A percentile compares a stretch with the other conserved stretches of the same genome.
These are phyloP conservation scores for Hordeum pubiflorum DNA, from an alignment of 202 grass and related monocot species.

Conservation along the genomic window DNA sequence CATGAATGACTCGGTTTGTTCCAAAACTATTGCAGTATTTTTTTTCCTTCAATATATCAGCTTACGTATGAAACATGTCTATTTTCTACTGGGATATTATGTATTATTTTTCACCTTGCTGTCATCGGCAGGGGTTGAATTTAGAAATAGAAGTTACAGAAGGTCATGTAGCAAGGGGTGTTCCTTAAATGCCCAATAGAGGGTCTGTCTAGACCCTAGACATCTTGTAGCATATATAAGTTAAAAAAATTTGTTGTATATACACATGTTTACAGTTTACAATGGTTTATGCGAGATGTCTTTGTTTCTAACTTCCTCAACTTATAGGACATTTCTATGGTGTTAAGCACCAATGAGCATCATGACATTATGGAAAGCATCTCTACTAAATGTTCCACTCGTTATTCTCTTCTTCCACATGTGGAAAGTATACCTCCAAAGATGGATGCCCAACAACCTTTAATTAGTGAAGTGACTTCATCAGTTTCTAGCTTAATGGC, in stretches of 20 bases:
- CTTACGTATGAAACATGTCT: neutral
- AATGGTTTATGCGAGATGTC: neutral
- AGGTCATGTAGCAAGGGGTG: neutral
- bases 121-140: neutral
- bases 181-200: conserved; percentile 8
- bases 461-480: conserved; percentile 26
- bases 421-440: conserved; percentile 42
- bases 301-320: conserved; percentile 26
- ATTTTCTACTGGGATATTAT: neutral
- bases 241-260: neutral
- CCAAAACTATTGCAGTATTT: conserved; percentile 19
- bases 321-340: conserved; percentile 79
- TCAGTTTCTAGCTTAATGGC: conserved; percentile 50
- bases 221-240: neutral
- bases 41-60: conserved; percentile 1
- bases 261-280: neutral
- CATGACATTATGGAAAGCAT: conserved; percentile 62
- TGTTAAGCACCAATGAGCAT: conserved; percentile 90
- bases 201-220: neutral
- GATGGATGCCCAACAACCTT: conserved; percentile 37
- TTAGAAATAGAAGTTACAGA: neutral
- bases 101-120: neutral
- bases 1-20: conserved; percentile 89
- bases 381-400: conserved; percentile 73
- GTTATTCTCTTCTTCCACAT: conserved; percentile 65